These are phyloP conservation scores for Prunus armeniaca DNA, from an alignment of 306 rosid species.

Conservation along the genomic window DNA sequence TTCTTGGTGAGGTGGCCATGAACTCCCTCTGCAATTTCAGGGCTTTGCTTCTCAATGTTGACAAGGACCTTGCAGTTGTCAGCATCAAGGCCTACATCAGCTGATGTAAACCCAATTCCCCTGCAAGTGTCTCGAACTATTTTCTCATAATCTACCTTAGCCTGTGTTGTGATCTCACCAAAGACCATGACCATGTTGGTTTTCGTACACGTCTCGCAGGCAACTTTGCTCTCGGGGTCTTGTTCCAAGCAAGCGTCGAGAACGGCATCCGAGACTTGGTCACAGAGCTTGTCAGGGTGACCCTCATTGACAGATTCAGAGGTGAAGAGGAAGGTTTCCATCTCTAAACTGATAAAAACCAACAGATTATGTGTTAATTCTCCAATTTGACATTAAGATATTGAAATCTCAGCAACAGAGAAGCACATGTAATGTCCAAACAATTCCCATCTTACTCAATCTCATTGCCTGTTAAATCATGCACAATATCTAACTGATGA, in stretches of 20 bases:
- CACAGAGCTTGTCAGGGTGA: slow-evolving; percentile 83
- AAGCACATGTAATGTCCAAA: background rate
- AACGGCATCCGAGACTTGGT: slow-evolving; percentile 77
- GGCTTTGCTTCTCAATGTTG: slow-evolving; percentile 78
- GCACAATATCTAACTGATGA: background rate
- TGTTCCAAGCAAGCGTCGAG: slow-evolving; percentile 79
- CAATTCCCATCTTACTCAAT: background rate
- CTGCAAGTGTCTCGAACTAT: slow-evolving; percentile 75
- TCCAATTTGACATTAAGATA: background rate
- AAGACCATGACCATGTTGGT: slow-evolving; percentile 93
- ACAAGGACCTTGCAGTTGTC: slow-evolving; percentile 80
- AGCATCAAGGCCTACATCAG: slow-evolving; percentile 77
- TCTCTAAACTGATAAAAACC: slow-evolving; percentile 29
- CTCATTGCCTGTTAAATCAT: background rate
- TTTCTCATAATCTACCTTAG: slow-evolving; percentile 72
- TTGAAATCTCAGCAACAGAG: background rate
- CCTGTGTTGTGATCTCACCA: slow-evolving; percentile 80
- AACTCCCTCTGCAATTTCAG: slow-evolving; percentile 78
- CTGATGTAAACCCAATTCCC: slow-evolving; percentile 65
- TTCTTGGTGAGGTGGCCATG: slow-evolving; percentile 71
- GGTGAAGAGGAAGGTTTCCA: slow-evolving; percentile 74
- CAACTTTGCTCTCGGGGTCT: slow-evolving; percentile 73
- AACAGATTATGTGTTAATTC: background rate
- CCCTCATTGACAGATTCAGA: slow-evolving; percentile 86
- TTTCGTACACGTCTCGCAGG: slow-evolving; percentile 86